Base-by-base conservation (phyloP, 306 rosid species). In the Medicago lupulina region DNA sequence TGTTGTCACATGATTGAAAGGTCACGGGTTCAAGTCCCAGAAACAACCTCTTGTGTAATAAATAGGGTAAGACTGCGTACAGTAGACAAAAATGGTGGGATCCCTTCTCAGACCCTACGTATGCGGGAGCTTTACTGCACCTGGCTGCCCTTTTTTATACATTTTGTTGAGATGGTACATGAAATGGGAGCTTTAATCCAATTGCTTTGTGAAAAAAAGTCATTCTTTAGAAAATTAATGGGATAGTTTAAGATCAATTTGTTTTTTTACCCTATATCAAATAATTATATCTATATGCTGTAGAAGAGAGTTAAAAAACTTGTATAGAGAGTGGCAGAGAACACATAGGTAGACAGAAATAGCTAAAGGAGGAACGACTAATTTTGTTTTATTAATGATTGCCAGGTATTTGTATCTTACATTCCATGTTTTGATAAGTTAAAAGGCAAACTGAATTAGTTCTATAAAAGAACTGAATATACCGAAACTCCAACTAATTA, bases 271-370 rank as follows among this genome's bases (percentile, higher is more conserved):
- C 8, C 3, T 12, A 17, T 11, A 41, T 55, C 47, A 55, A 55
- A 43, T 55, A 55, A n/a, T 41, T 53, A 39, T 39, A 43, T 67
- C 68, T 77, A 19, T 57, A 67, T 67, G 69, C 14, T 50, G 72
- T 13, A 49, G 64, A 75, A 43, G 23, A 58, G 38, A 34, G 64
- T 49, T 34, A 63, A 75, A 43, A 10, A 58, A 23, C 50, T 9
- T 67, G 16, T 8, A 67, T n/a, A 67, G 55, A 39, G 36, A 36
- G 49, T 80, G 55, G 7, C 39, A 4, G 13, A 47, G 59, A 40
- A 46, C 43, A 43, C 75, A 38, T 68, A 15, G 71, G 28, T 44
- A 21, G 46, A 55, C 18, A 8, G 18, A 47, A 67, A 80, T 80
- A 73, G 39, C 25, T 36, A 17, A 72, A 57, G 62, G 60, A 47